Base-by-base conservation (phyloP, 768 basidiomycete genomes). In the Termitomyces sp. region DNA sequence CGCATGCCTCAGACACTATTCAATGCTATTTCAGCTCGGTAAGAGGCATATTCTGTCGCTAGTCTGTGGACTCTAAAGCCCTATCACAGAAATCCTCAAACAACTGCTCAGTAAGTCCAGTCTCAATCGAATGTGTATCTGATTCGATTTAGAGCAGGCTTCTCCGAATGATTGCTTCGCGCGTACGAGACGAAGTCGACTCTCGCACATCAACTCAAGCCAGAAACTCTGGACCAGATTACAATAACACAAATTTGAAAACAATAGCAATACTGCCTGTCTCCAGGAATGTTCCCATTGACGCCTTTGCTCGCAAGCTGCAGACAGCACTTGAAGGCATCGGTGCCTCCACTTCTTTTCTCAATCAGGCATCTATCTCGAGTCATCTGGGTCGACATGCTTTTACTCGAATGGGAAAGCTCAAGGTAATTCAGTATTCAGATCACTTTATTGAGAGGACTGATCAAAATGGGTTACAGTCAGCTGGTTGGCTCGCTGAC, bases 1-100 rank as follows among this genome's bases (percentile, higher is more conserved):
- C 78, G 96, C 27, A 97, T 99, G 90, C 97, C 97, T 1, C 86
- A 91, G 64, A 97, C 97, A 0, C 77, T 99, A 10, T 99, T 98
- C 77, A 98, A 98, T 68, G 97, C 97, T 0, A 96, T 98, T 55
- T 93, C 91, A 41, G 87, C 89, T 11, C 76, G 90, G 89, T 88
- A 56, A 58, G 80, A 32, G 10, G 22, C 12, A 46, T 29, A 56
- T 16, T 27, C 9, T 23, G 33, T 31, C 2, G 36, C 46, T 23
- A 20, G 31, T 25, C 25, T 35, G 42, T 25, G 20, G 11, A 33
- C 27, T 15, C 22, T 56, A 27, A 56, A 20, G 9, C 20, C 18
- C 42, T 45, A 3, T 25, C 38, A 5, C 44, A 91, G 91, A 52
- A 91, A 91, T 67, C 91, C 91, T 27, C 85, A 87, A 65, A 91